Percentiles rank a stretch among this genome's conserved stretches.
Conservation (phyloP, 2,329 filamentous ascomycete genomes). For the Esteya vermicola region DNA sequence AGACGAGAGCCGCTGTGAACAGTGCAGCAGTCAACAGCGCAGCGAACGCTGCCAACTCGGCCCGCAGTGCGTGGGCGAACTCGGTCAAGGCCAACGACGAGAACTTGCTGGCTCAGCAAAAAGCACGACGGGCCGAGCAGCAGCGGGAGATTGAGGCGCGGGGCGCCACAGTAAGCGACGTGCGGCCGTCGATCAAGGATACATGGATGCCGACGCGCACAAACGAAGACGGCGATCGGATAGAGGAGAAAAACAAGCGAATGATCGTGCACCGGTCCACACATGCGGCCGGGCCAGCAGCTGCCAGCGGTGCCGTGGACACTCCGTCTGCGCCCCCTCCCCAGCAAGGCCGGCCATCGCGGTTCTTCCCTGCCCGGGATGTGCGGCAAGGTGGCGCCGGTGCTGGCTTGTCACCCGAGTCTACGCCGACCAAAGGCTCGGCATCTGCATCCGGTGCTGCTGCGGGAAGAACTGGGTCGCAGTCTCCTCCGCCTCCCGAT, state of each 20-base stretch:
- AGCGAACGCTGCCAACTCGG: neutral
- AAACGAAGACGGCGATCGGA: conserved; percentile 21
- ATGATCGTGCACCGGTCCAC: conserved; percentile 14
- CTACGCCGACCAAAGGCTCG: conserved; percentile 6
- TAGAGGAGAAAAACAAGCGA: conserved; percentile 15
- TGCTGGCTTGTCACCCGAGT: too few relatives aligned
- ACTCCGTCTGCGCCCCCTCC: neutral
- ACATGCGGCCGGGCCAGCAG: neutral
- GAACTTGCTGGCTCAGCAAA: conserved; percentile 23
- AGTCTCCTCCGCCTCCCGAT: conserved; percentile 59
- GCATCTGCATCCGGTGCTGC: neutral
- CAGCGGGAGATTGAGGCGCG: conserved; percentile 30
- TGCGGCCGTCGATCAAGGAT: conserved; percentile 35
- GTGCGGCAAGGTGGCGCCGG: conserved; percentile 24
- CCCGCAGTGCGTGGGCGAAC: conserved; percentile 20
- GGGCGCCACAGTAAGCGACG: conserved; percentile 27
- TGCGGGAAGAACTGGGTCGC: conserved; percentile 32
- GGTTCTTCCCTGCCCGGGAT: conserved; percentile 48
- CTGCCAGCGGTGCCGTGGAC: conserved; percentile 11
- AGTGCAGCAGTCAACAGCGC: neutral
- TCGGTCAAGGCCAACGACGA: conserved; percentile 33
- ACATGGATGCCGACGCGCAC: conserved; percentile 34
- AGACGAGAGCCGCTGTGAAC: neutral
- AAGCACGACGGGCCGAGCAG: conserved; percentile 24
- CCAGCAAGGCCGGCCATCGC: conserved; percentile 36